Base-by-base conservation (phyloP, 768 basidiomycete species). In the Pisolithus microcarpus region DNA sequence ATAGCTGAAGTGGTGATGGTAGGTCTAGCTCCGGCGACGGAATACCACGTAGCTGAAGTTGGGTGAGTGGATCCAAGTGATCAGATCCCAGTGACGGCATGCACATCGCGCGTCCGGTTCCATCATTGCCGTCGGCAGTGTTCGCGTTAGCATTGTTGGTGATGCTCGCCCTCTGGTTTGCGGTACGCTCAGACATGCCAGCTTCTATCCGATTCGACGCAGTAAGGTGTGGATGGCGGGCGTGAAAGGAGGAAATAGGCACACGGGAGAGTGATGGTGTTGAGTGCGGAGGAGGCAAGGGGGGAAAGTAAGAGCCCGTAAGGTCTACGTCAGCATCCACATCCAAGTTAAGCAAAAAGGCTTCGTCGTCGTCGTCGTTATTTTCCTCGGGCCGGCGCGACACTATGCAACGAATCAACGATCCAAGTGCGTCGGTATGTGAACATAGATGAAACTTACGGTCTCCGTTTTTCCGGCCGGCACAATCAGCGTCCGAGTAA, bases 291-390 rank as follows among this genome's bases (percentile, higher is more conserved):
- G n/a, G 30, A 15, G 45, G 18, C 24, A 50, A n/a, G 6, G 31
- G 43, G 0, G 48, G 48, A 26, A 53, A 56, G 40, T 56, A 53
- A 1, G 52, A 52, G 19, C 53, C 40, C 1, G 31, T 10, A 3
- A 42, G 31, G 30, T 56, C 55, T 4, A 54, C 49, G 7, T 56
- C 55, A 8, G 48, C 38, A 31, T 53, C 55, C 1, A 51, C 31
- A 34, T 56, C 55, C 24, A 48, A 21, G 31, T 56, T 56, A 2
- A 54, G 42, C 2, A 54, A 30, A 7, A 56, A 54, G 6, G 30
- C 28, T 31, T 46, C 45, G n/a, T 38, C 43, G 30, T 30, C 30
- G 43, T 21, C 50, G 13, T 38, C 50, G 34, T n/a, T 10, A 23
- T 43, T 30, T 10, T 10, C 24, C 3, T 23, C 43, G 2, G 21